Percentiles rank a stretch among this genome's conserved stretches.
phyloP scores from a whole-genome alignment of 2,329 filamentous ascomycete species.

The Cordyceps tenuipes region DNA sequence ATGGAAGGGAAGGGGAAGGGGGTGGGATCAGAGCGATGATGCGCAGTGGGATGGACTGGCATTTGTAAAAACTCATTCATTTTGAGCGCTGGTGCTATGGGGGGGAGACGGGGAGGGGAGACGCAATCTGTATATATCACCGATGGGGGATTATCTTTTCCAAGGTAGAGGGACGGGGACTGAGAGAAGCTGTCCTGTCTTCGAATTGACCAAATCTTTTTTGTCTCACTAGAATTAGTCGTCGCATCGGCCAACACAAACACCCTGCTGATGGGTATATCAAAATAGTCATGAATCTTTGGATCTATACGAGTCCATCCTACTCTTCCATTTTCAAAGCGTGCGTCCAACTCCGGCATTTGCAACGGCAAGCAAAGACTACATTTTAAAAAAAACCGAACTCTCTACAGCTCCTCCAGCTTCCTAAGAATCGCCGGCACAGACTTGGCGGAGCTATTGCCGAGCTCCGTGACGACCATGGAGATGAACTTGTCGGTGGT shows the following conservation, averaged over 20 bases:
- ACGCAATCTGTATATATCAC: slow-evolving; percentile 9
- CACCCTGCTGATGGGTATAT: slow-evolving; percentile 4
- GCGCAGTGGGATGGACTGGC: background rate
- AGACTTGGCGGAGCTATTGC: slow-evolving; percentile 75
- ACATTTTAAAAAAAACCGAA: no score
- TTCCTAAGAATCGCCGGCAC: slow-evolving; percentile 59
- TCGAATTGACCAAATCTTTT: background rate
- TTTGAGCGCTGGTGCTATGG: background rate
- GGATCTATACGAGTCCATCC: background rate
- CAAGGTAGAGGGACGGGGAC: background rate
- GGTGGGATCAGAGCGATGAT: background rate
- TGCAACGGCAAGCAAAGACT: background rate
- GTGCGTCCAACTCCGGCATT: background rate
- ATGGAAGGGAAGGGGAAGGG: background rate
- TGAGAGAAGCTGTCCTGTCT: background rate
- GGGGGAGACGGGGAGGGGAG: background rate
- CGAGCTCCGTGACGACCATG: slow-evolving; percentile 86
- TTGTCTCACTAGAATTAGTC: background rate
- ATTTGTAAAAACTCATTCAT: slow-evolving; percentile 2
- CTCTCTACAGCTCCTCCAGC: slow-evolving; percentile 43
- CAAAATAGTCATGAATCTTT: background rate
- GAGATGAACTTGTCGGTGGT: slow-evolving; percentile 81
- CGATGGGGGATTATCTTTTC: background rate
- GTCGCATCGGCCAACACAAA: background rate
- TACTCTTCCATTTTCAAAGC: background rate